Evolutionary conservation across 768 basidiomycete genomes (phyloP).

Genomic region (Suillus cothurnatus): DNA sequence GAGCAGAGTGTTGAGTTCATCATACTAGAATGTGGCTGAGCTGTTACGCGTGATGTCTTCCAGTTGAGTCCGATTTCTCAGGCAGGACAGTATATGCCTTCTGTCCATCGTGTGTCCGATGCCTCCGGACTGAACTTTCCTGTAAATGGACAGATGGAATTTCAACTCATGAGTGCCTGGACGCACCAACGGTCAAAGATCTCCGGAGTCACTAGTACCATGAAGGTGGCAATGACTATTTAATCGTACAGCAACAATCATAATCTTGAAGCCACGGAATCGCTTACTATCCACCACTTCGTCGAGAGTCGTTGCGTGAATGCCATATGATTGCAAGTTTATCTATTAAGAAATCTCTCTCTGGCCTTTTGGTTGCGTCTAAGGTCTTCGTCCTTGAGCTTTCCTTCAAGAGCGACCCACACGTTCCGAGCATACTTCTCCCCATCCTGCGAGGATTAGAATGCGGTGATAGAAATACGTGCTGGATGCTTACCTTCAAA

Average conservation of each 20-base stretch:
- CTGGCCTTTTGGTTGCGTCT: constrained; percentile 62
- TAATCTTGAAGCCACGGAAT: neutral
- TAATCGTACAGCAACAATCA: neutral
- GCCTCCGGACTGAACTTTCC: neutral
- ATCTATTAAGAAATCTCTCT: constrained; percentile 45
- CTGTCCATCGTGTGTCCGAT: neutral
- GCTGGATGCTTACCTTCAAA: constrained; percentile 47
- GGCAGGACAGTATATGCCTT: neutral
- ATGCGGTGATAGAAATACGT: constrained; percentile 36
- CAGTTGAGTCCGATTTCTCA: neutral
- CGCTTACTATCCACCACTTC: neutral
- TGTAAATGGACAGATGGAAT: neutral
- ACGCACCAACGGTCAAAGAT: neutral
- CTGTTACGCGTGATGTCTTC: neutral
- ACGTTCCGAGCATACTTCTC: constrained; percentile 65
- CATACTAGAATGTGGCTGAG: neutral
- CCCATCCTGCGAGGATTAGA: constrained; percentile 59
- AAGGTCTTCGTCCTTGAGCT: constrained; percentile 65
- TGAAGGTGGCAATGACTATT: neutral
- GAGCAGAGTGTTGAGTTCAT: neutral
- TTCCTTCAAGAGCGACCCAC: constrained; percentile 57
- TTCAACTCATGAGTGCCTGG: neutral
- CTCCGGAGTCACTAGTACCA: neutral
- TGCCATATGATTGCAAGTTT: neutral
- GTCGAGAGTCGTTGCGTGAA: neutral